These are phyloP conservation scores for Periconia sp. DNA, from an alignment of 2,329 filamentous ascomycete genomes.

Conservation along the genomic window DNA sequence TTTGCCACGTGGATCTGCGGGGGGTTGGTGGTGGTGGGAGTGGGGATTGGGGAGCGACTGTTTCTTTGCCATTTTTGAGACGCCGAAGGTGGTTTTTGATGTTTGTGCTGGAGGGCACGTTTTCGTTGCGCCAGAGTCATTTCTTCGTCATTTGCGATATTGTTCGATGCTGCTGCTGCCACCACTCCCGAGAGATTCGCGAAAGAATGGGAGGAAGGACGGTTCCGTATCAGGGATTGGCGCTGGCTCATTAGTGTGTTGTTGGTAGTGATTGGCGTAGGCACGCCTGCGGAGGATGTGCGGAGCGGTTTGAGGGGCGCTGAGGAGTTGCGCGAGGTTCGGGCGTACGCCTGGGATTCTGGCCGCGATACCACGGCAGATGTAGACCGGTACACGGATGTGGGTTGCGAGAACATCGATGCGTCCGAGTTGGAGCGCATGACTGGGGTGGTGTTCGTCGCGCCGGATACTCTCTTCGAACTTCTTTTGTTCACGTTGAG, in stretches of 20 bases:
- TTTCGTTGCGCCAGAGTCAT: slow-evolving; percentile 69
- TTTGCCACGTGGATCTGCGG: slow-evolving; percentile 23
- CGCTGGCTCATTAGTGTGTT: slow-evolving; percentile 59
- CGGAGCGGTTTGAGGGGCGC: not conserved
- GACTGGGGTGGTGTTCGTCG: slow-evolving; percentile 17
- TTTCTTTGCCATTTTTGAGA: slow-evolving; percentile 36
- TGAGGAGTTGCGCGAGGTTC: slow-evolving; percentile 28
- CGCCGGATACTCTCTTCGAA: slow-evolving; percentile 29
- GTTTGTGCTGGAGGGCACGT: slow-evolving; percentile 30
- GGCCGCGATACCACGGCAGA: slow-evolving; percentile 23
- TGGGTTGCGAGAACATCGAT: slow-evolving; percentile 18
- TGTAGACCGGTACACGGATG: slow-evolving; percentile 16
- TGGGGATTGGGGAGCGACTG: slow-evolving; percentile 12
- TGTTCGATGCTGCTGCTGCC: slow-evolving; percentile 16
- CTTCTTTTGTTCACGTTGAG: slow-evolving; percentile 18
- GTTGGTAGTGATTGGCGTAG: slow-evolving; percentile 25
- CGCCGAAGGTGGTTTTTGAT: slow-evolving; percentile 32
- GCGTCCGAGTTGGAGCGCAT: slow-evolving; percentile 27
- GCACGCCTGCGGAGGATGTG: slow-evolving; percentile 22
- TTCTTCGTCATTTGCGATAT: slow-evolving; percentile 56
- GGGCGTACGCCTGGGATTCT: slow-evolving; percentile 30
- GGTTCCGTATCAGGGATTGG: slow-evolving; percentile 52
- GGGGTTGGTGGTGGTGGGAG: not conserved
- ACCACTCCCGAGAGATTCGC: slow-evolving; percentile 30
- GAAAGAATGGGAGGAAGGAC: slow-evolving; percentile 42